These are phyloP conservation scores for Tetraselmis striata DNA, from an alignment of 139 green algal species.

Conservation along the genomic window DNA sequence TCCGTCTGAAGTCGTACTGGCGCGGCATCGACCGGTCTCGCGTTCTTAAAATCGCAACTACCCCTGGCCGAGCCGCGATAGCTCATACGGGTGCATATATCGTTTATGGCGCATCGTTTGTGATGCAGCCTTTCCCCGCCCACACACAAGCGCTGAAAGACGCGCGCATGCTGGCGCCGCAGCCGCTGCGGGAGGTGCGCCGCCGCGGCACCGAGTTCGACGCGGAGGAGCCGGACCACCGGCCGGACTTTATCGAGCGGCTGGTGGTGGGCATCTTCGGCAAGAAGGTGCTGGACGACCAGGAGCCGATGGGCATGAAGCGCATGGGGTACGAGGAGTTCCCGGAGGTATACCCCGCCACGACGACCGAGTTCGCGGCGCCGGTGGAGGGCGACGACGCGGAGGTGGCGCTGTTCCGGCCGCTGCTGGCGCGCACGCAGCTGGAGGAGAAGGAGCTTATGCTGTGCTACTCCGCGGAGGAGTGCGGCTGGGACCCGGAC, in stretches of 20 bases:
- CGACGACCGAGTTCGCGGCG: slow-evolving; percentile 38
- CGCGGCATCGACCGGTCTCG: too few relatives aligned
- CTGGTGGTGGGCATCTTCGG: slow-evolving; percentile 55
- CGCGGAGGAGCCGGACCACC: slow-evolving; percentile 13
- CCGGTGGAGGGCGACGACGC: slow-evolving; percentile 41
- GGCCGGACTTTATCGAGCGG: slow-evolving; percentile 41
- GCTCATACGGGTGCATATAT: too few relatives aligned
- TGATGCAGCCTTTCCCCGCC: too few relatives aligned
- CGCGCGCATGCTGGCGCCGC: too few relatives aligned
- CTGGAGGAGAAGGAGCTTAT: slow-evolving; percentile 43
- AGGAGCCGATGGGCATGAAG: slow-evolving; percentile 54
- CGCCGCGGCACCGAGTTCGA: not conserved
- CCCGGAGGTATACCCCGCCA: slow-evolving; percentile 43
- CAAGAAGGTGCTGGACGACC: slow-evolving; percentile 45
- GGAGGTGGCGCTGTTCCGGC: slow-evolving; percentile 38
- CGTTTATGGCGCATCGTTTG: too few relatives aligned
- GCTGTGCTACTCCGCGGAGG: slow-evolving; percentile 9
- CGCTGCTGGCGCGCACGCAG: slow-evolving; percentile 58
- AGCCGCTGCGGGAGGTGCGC: not conserved
- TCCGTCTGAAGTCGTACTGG: too few relatives aligned
- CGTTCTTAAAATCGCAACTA: too few relatives aligned
- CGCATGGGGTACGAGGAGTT: slow-evolving; percentile 38
- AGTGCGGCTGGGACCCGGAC: slow-evolving; percentile 39
- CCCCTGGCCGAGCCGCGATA: too few relatives aligned
- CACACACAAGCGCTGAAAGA: too few relatives aligned